These are phyloP conservation scores for Pythium brachiatum DNA, from an alignment of 352 stramenopile genomes.

Conservation along the genomic window DNA sequence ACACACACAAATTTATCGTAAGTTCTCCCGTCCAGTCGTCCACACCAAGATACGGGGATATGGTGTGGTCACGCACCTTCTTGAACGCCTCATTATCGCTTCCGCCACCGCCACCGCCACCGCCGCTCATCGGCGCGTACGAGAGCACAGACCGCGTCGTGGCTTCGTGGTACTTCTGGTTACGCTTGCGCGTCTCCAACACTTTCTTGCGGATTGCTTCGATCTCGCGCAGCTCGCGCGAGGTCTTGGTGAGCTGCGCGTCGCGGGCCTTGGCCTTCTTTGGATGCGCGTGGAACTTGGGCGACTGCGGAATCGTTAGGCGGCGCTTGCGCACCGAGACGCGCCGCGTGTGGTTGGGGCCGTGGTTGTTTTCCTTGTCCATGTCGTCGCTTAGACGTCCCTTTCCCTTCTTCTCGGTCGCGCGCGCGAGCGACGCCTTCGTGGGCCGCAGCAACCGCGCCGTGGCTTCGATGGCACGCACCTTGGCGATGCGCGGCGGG, in stretches of 20 bases:
- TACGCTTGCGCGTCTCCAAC: conserved; percentile 49
- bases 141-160: conserved; percentile 41
- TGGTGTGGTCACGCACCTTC: conserved; percentile 20
- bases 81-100: conserved; percentile 41
- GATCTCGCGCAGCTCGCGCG: conserved; percentile 74
- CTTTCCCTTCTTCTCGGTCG: conserved; percentile 49
- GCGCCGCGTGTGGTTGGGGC: conserved; percentile 7
- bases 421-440: conserved; percentile 45
- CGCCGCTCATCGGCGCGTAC: conserved; percentile 13
- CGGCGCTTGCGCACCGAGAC: conserved; percentile 19
- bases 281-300: conserved; percentile 48
- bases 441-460: conserved; percentile 64
- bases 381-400: conserved; percentile 37
- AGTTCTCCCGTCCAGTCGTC: no score
- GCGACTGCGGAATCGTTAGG: conserved; percentile 66
- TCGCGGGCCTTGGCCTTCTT: conserved; percentile 34
- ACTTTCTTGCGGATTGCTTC: conserved; percentile 62
- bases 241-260: conserved; percentile 59
- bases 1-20: no score
- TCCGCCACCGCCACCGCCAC: background rate
- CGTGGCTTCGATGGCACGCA: conserved; percentile 52
- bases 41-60: background rate
- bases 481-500: conserved; percentile 43
- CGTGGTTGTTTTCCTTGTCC: conserved; percentile 27
- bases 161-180: conserved; percentile 60